A percentile compares a stretch with the other conserved stretches of the same genome.
These are phyloP conservation scores for Hanseniaspora gamundiae DNA, from an alignment of 1,139 yeast genomes.

Conservation along the genomic window DNA sequence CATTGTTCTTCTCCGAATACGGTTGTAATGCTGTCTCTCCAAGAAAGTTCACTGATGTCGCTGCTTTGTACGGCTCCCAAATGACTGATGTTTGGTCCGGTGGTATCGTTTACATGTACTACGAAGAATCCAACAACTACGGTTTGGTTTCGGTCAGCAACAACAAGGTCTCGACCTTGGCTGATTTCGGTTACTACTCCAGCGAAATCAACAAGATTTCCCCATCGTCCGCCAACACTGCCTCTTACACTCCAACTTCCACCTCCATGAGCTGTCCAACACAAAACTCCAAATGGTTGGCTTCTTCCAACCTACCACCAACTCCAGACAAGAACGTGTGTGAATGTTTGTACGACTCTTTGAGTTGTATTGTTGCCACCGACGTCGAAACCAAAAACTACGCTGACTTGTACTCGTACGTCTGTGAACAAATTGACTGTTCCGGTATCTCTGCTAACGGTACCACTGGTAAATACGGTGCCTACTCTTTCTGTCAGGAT, in stretches of 20 bases:
- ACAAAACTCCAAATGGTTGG: slow-evolving; percentile 40
- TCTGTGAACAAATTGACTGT: slow-evolving; percentile 43
- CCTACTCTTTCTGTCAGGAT: slow-evolving; percentile 51
- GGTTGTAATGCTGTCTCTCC: slow-evolving; percentile 58
- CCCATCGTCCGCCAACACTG: slow-evolving; percentile 47
- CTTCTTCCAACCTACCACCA: slow-evolving; percentile 59
- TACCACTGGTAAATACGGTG: slow-evolving; percentile 49
- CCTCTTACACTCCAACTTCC: slow-evolving; percentile 34
- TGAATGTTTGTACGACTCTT: slow-evolving; percentile 42
- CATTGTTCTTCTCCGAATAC: slow-evolving; percentile 68
- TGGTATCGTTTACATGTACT: slow-evolving; percentile 78
- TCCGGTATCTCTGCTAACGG: slow-evolving; percentile 50
- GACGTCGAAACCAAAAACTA: slow-evolving; percentile 36
- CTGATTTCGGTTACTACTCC: slow-evolving; percentile 46
- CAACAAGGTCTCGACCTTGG: slow-evolving; percentile 43
- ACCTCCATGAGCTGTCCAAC: slow-evolving; percentile 45
- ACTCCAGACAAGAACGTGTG: slow-evolving; percentile 57
- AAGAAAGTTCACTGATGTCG: slow-evolving; percentile 63
- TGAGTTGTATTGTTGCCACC: slow-evolving; percentile 41
- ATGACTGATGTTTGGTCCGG: slow-evolving; percentile 82
- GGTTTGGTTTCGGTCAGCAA: slow-evolving; percentile 54
- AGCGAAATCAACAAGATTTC: slow-evolving; percentile 40
- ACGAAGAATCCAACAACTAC: slow-evolving; percentile 59
- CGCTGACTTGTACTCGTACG: slow-evolving; percentile 39
- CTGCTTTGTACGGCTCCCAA: slow-evolving; percentile 43